phyloP scores from a whole-genome alignment of 169 alveolate species.

The Plasmodium fragile region DNA sequence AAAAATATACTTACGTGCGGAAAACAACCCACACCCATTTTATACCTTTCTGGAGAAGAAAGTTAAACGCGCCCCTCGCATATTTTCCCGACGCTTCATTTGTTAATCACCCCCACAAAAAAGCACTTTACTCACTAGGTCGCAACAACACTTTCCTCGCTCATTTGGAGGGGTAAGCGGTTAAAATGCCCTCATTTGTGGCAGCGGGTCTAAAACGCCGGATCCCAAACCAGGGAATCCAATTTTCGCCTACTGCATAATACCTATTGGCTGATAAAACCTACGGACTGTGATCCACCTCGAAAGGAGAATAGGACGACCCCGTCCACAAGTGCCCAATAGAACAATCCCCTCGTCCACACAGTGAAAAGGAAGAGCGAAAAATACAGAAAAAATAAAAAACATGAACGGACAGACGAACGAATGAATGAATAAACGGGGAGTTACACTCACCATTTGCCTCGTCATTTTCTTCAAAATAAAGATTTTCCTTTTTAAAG shows the following conservation, averaged over 20 bases:
- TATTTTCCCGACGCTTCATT: background rate
- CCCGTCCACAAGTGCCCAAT: background rate
- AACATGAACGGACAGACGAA: background rate
- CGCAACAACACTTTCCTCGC: background rate
- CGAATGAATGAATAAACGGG: slow-evolving; percentile 26
- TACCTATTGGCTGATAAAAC: background rate
- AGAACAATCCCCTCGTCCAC: background rate
- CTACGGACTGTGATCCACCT: background rate
- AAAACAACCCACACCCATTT: background rate
- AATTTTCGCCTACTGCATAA: background rate
- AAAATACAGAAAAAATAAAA: too few relatives aligned
- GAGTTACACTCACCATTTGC: background rate
- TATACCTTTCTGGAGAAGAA: background rate
- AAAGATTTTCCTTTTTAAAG: background rate
- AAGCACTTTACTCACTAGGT: background rate
- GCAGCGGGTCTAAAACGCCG: background rate
- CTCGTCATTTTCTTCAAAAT: background rate
- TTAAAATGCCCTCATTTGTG: background rate
- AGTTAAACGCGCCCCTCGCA: background rate
- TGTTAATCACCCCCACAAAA: background rate
- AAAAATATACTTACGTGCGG: background rate
- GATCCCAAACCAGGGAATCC: background rate
- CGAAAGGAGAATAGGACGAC: background rate
- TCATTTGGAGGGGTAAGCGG: background rate
- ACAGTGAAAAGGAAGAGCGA: background rate